Evolutionary conservation across 2,329 filamentous ascomycete genomes (phyloP).

Genomic region (Neoarthrinium moseri): DNA sequence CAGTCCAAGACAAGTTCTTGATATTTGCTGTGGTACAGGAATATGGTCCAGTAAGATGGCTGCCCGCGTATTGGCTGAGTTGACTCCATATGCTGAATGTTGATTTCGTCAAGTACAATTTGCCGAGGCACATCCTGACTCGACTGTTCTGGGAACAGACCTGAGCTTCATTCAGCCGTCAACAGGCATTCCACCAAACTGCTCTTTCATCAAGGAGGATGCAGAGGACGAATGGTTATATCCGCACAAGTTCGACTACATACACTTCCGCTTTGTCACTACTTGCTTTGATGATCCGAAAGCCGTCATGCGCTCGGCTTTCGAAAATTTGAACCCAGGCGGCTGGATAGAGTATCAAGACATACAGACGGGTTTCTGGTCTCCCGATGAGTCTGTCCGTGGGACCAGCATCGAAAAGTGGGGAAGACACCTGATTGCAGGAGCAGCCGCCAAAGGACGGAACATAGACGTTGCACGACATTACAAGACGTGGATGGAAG

Average conservation of each 20-base stretch:
- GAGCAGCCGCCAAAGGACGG: neutral
- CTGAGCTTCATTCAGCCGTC: neutral
- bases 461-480: neutral
- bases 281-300: neutral
- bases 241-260: neutral
- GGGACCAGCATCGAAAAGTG: neutral
- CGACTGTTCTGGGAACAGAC: neutral
- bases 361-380: neutral
- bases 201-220: neutral
- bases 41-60: neutral
- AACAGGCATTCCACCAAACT: neutral
- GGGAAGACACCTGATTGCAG: neutral
- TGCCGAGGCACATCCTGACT: neutral
- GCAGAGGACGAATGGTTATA: neutral
- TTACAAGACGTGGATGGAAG: neutral
- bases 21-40: neutral
- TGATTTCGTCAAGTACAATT: too few relatives aligned
- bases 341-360: conserved; percentile 1
- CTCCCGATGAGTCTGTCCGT: neutral
- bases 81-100: too few relatives aligned
- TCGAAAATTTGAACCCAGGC: neutral
- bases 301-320: neutral
- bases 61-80: too few relatives aligned
- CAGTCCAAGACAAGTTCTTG: neutral
- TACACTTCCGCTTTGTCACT: neutral